A percentile compares a stretch with the other conserved stretches of the same genome.
Evolutionary conservation across 2,329 filamentous ascomycete species (phyloP).

Genomic region (Botryotinia convoluta): DNA sequence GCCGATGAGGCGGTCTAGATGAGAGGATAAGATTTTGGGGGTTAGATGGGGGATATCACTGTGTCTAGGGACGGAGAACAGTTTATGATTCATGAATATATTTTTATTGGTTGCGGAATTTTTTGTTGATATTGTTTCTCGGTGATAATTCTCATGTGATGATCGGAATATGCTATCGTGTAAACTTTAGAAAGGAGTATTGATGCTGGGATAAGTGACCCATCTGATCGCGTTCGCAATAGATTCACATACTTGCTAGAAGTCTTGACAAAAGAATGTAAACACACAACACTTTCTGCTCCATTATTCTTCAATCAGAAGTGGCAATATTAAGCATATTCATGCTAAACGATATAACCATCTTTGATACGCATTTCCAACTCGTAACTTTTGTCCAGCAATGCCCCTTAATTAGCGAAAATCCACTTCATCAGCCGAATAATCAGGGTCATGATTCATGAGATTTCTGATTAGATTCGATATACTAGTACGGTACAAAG

Average conservation of each 20-base stretch:
- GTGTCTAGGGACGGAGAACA: not conserved
- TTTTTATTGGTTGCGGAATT: not conserved
- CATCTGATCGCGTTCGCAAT: not conserved
- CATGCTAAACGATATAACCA: not conserved
- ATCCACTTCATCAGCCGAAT: not conserved
- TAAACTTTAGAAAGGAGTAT: not conserved
- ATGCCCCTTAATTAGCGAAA: not conserved
- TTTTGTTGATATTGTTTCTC: too few species aligned
- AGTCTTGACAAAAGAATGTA: not conserved
- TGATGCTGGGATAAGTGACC: not conserved
- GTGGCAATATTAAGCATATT: not conserved
- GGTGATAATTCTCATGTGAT: not conserved
- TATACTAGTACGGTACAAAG: not conserved
- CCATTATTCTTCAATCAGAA: not conserved
- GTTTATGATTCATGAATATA: slow-evolving; percentile 10
- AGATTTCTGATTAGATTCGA: not conserved
- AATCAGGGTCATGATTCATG: not conserved
- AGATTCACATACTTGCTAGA: not conserved
- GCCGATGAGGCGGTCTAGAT: slow-evolving; percentile 35
- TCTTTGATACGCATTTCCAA: not conserved
- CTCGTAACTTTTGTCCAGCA: not conserved
- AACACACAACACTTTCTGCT: not conserved
- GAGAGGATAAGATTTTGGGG: not conserved
- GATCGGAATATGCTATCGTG: not conserved
- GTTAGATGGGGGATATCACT: not conserved